Conservation (phyloP, 225 moss, liverwort and hornwort species). For the Neckera pumila region DNA sequence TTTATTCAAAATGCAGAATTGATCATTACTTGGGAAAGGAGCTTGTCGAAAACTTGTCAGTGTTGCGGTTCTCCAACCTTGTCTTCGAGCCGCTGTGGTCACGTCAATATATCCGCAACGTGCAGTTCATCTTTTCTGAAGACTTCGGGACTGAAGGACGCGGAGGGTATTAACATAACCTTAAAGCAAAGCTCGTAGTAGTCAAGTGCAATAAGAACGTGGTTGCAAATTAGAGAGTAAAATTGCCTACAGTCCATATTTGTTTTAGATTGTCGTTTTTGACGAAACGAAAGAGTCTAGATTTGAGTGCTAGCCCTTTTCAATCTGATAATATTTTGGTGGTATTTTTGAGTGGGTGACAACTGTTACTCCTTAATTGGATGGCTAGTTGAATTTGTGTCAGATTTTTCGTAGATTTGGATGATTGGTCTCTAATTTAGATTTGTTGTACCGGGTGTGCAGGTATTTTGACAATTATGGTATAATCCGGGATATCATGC, state of each 20-base stretch:
- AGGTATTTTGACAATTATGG: conserved; percentile 93
- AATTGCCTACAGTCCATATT: neutral
- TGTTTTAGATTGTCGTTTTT: neutral
- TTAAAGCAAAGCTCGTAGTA: neutral
- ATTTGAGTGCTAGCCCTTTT: neutral
- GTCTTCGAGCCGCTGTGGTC: conserved; percentile 96
- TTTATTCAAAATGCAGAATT: conserved; percentile 38
- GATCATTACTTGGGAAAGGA: conserved; percentile 96
- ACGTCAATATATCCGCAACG: conserved; percentile 88
- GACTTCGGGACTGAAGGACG: conserved; percentile 93
- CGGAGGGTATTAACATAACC: conserved; percentile 51
- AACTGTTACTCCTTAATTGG: neutral
- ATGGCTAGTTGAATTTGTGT: neutral
- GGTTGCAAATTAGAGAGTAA: neutral
- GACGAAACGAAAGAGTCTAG: neutral
- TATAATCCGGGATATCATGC: conserved; percentile 95
- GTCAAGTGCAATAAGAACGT: neutral
- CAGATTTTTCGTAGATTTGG: neutral
- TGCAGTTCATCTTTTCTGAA: conserved; percentile 88
- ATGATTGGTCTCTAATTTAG: neutral
- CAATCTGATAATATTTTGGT: neutral
- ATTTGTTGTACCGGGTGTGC: neutral
- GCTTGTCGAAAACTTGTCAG: conserved; percentile 88
- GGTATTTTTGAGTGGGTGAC: neutral
- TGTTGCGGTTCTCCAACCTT: conserved; percentile 87